Evolutionary conservation across 2,329 filamentous ascomycete genomes (phyloP).

Genomic region (Hypoxylon sp.): DNA sequence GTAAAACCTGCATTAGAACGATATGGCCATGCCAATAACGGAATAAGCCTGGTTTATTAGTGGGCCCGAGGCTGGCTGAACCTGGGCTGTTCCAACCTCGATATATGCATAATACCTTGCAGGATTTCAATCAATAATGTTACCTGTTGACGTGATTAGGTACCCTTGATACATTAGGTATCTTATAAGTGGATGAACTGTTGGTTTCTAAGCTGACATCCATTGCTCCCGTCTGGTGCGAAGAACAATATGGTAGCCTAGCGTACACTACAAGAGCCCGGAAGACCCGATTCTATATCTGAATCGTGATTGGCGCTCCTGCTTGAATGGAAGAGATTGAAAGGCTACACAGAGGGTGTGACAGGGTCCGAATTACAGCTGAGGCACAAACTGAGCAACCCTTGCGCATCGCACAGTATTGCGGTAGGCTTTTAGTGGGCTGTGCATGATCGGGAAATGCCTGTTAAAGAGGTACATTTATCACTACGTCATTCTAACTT

Average conservation of each 20-base stretch:
- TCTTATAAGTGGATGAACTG: background rate
- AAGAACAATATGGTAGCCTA: conserved; percentile 4
- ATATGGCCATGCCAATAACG: conserved; percentile 22
- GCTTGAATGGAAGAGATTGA: conserved; percentile 33
- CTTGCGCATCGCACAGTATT: conserved; percentile 8
- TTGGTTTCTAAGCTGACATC: background rate
- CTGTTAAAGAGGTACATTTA: conserved; percentile 39
- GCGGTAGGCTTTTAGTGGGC: conserved; percentile 7
- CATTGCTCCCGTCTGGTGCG: background rate
- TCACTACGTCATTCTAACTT: background rate
- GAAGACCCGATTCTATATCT: conserved; percentile 11
- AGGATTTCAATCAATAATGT: background rate
- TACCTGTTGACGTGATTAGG: background rate
- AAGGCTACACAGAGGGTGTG: conserved; percentile 35
- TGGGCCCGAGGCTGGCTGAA: conserved; percentile 28
- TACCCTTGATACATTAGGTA: conserved; percentile 10
- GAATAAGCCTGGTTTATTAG: conserved; percentile 23
- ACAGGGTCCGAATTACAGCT: conserved; percentile 31
- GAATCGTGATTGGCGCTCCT: conserved; percentile 23
- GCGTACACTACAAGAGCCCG: background rate
- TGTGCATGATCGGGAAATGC: conserved; percentile 17
- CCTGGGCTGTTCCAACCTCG: background rate
- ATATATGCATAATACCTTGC: conserved; percentile 18
- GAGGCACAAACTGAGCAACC: conserved; percentile 16
- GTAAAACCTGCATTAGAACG: conserved; percentile 30